A percentile compares a stretch with the other conserved stretches of the same genome.
phyloP scores from a whole-genome alignment of 306 rosid genomes.

The Castanopsis chinensis region DNA sequence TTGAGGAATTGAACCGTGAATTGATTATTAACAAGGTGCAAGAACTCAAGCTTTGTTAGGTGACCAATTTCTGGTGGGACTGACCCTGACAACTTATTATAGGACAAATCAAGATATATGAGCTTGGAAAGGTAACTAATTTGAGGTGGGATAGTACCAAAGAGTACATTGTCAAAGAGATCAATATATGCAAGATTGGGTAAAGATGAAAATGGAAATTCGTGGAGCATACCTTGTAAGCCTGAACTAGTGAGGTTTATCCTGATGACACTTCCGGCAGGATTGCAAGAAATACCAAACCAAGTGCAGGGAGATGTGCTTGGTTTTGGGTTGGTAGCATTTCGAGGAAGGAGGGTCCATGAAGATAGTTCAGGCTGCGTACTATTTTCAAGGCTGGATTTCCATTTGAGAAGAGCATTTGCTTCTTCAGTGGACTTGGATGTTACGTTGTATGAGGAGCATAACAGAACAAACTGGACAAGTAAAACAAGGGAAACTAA shows the following conservation, averaged over 20 bases:
- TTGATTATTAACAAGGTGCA: background rate
- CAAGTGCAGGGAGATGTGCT: constrained; percentile 19
- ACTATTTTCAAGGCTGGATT: constrained; percentile 11
- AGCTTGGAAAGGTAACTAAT: constrained; percentile 25
- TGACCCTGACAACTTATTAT: constrained; percentile 17
- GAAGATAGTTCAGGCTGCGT: background rate
- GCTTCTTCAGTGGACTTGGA: constrained; percentile 9
- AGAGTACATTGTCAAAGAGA: constrained; percentile 25
- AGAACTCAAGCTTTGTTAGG: constrained; percentile 2
- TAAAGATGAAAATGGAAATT: constrained; percentile 27
- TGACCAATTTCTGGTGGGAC: constrained; percentile 20
- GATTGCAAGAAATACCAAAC: constrained; percentile 33
- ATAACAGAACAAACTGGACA: background rate
- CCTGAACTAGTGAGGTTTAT: constrained; percentile 27
- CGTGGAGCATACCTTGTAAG: constrained; percentile 33
- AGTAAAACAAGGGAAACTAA: background rate
- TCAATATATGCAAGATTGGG: constrained; percentile 24
- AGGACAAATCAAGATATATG: constrained; percentile 32
- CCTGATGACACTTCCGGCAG: constrained; percentile 14
- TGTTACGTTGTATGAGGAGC: background rate
- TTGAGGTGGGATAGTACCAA: constrained; percentile 27
- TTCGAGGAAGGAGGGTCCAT: background rate
- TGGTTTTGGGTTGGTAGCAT: background rate
- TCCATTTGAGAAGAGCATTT: constrained; percentile 32
- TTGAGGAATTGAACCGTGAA: constrained; percentile 8